These are phyloP conservation scores for Podaxis sp. DNA, from an alignment of 768 basidiomycete genomes.

Conservation along the genomic window DNA sequence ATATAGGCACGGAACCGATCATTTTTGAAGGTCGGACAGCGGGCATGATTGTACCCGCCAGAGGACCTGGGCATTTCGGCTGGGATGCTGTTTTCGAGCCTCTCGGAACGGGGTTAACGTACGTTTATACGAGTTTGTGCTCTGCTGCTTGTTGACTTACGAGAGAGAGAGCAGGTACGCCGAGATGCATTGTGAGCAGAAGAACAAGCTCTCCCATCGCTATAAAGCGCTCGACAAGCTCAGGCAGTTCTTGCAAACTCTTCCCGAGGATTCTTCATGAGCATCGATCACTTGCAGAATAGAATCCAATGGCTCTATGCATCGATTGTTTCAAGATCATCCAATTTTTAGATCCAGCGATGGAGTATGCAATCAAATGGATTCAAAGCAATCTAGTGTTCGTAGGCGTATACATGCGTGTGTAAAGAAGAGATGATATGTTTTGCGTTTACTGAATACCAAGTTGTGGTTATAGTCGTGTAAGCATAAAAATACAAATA, in stretches of 20 bases:
- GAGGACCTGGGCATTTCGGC: constrained; percentile 78
- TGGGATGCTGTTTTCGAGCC: constrained; percentile 92
- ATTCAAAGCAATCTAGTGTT: neutral
- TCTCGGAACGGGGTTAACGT: constrained; percentile 75
- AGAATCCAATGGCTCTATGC: neutral
- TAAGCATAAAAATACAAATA: neutral
- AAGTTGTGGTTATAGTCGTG: neutral
- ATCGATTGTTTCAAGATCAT: neutral
- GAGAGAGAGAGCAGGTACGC: constrained; percentile 49
- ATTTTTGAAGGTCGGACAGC: constrained; percentile 80
- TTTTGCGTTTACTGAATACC: neutral
- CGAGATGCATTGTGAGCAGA: constrained; percentile 65
- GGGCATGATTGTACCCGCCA: constrained; percentile 82
- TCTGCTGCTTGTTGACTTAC: neutral
- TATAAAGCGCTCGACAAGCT: constrained; percentile 71
- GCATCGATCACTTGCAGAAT: neutral
- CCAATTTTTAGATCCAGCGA: neutral
- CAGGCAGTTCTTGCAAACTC: constrained; percentile 39
- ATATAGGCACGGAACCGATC: constrained; percentile 59
- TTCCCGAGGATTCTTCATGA: neutral
- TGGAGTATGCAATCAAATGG: neutral
- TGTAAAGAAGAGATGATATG: neutral
- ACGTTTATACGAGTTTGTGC: constrained; percentile 18
- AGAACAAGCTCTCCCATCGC: constrained; percentile 72
- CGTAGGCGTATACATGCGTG: neutral